Evolutionary conservation across 768 basidiomycete genomes (phyloP).

Genomic region (Boletus sensibilis): DNA sequence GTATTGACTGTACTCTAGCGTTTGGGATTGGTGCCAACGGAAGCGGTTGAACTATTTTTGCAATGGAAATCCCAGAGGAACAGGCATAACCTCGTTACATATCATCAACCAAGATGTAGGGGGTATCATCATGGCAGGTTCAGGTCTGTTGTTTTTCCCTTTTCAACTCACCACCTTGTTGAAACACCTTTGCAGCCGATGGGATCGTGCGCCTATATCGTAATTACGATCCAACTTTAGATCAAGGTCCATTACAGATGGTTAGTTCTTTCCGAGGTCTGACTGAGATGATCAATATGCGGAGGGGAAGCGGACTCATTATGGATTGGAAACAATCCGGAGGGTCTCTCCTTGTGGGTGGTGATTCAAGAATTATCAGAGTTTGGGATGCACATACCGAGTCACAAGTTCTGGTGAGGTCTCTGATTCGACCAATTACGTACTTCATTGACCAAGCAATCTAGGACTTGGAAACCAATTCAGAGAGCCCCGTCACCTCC

Average conservation of each 20-base stretch:
- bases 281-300: slow-evolving; percentile 68
- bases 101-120: slow-evolving; percentile 96
- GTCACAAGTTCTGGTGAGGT: slow-evolving; percentile 63
- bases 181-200: slow-evolving; percentile 59
- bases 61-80: slow-evolving; percentile 82
- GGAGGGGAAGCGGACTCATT: slow-evolving; percentile 81
- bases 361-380: slow-evolving; percentile 84
- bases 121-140: slow-evolving; percentile 83
- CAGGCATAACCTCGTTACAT: slow-evolving; percentile 82
- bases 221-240: slow-evolving; percentile 77
- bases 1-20: slow-evolving; percentile 43
- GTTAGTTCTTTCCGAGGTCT: slow-evolving; percentile 92
- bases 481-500: slow-evolving; percentile 86
- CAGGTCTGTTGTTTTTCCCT: slow-evolving; percentile 51
- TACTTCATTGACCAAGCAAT: neutral
- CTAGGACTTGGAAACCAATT: slow-evolving; percentile 87
- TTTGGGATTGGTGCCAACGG: slow-evolving; percentile 92
- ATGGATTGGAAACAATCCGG: slow-evolving; percentile 92
- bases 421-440: neutral
- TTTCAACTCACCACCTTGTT: neutral
- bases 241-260: slow-evolving; percentile 80
- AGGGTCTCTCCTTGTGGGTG: slow-evolving; percentile 85
- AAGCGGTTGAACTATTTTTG: slow-evolving; percentile 79
- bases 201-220: slow-evolving; percentile 90
- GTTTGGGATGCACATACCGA: slow-evolving; percentile 97